Evolutionary conservation across 164 flowering plant species (phyloP), one percentile per base, ranked within the genome.

Genomic region (Paratinospora sagittata): DNA sequence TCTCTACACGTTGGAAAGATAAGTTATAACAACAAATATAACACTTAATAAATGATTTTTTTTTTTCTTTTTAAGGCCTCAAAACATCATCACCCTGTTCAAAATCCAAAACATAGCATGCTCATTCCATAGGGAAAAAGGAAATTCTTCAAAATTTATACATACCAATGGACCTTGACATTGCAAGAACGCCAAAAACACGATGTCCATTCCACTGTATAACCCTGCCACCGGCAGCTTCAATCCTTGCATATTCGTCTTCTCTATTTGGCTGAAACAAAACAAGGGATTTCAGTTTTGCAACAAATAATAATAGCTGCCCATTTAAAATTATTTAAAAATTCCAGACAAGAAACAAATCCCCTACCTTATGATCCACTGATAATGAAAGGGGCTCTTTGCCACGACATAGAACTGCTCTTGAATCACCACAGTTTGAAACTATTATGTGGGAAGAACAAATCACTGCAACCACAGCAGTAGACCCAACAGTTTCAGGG

Each of bases 181-280:
- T 88, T 33, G 97, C 98, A 67, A 96, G 98, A 68, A 96, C 96
- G 68, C 98, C 99, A 65, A 84, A 90, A 71, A 95, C 97, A 57
- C 97, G 92, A 30, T 77, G 79, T 8, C 97, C 97, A 63, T 89
- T 85, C 99, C 99, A 96, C 67, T 85, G 84, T 27, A 96, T 96
- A 74, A 93, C 90, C 78, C 81, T 93, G 74, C 99, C 99, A 68
- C 94, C 97, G 0, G 89, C 87, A 67, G 86, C 90, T 80, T 96
- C 99, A 43, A 96, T 93, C 79, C 99, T 85, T 64, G 83, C 86
- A 74, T 72, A 83, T 69, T 96, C 99, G 68, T 92, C 98, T 74
- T 96, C 90, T 77, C 97, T 83, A 64, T 87, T 83, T 36, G 99
- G 99, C 99, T 95, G 81, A 13, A 43, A 66, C 68, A 78, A 65